Evolutionary conservation across 2,329 filamentous ascomycete species (phyloP), one percentile per base, ranked within the genome.

Genomic region (Alternaria ventricosa): DNA sequence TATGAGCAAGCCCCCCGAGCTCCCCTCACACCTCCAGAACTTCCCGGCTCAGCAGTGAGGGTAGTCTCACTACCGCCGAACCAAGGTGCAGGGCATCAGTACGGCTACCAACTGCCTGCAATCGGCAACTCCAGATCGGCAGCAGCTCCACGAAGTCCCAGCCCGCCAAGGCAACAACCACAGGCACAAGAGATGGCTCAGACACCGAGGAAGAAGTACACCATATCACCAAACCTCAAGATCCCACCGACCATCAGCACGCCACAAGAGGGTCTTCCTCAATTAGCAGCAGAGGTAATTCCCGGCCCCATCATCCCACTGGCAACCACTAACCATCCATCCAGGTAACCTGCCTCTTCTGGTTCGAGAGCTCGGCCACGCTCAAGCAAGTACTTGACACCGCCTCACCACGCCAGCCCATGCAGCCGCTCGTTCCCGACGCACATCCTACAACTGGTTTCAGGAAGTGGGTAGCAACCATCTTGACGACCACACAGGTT

Each of bases 261-360:
- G 13, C 79, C 79, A 7, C 79, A 81, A 59, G 76, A 79, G 25
- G 78, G 78, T 15, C 71, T 82, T 25, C 78, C 79, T 4, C 79
- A 81, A 65, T 62, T 82, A 55, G 79, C 80, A 55, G 80, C 79
- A 11, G 80, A 82, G 71, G 80, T 81, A 61, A 72, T 74, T 70
- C 30, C 11, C 15, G 12, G 30, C 3, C 15, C 4, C 33, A n/a
- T 3, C 13, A 36, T 7, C 23, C 7, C 5, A 54, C 13, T 8
- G 6, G 54, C 68, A 58, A 67, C 33, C 23, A 55, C 72, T 53
- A 73, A 63, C 27, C 22, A 54, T 33, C n/a, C 47, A 54, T 43
- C 15, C 45, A 97, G 92, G 92, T 98, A 80, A 97, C 95, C 12
- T 97, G 95, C 76, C 86, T 99, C 13, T 97, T 98, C 82, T 98